Conservation (phyloP, 495 filamentous ascomycete genomes). For the Penicillium nucicola region DNA sequence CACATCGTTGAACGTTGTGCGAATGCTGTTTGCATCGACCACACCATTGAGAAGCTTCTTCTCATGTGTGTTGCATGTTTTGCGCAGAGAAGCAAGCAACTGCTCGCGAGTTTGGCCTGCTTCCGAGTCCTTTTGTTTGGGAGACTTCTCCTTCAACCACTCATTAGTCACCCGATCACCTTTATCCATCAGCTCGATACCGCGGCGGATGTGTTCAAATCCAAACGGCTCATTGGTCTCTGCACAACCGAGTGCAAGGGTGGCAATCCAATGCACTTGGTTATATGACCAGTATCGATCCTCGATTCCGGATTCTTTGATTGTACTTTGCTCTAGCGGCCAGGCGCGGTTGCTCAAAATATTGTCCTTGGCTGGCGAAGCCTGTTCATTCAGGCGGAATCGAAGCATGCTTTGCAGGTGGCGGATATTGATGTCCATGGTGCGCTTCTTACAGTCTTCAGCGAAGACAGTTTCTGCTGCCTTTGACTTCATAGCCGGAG, state of each 20-base stretch:
- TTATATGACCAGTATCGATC: slow-evolving; percentile 58
- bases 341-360: slow-evolving; percentile 33
- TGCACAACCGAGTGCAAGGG: slow-evolving; percentile 56
- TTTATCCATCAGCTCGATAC: slow-evolving; percentile 36
- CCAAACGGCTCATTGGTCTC: slow-evolving; percentile 34
- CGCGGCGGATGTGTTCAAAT: slow-evolving; percentile 38
- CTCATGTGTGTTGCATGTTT: slow-evolving; percentile 68
- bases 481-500: slow-evolving; percentile 34
- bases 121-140: slow-evolving; percentile 24
- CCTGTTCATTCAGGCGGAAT: slow-evolving; percentile 36
- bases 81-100: slow-evolving; percentile 40
- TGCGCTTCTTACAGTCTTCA: slow-evolving; percentile 48
- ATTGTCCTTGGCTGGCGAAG: slow-evolving; percentile 31
- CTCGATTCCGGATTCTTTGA: slow-evolving; percentile 44
- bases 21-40: slow-evolving; percentile 74
- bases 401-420: slow-evolving; percentile 67
- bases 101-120: slow-evolving; percentile 33
- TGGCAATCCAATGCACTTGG: slow-evolving; percentile 60
- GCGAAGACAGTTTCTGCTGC: slow-evolving; percentile 35
- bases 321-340: slow-evolving; percentile 29
- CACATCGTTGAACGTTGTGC: slow-evolving; percentile 81
- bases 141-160: slow-evolving; percentile 35
- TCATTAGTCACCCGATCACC: slow-evolving; percentile 33
- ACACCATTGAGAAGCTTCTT: slow-evolving; percentile 79
- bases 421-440: slow-evolving; percentile 62